These are phyloP conservation scores for Aotearoamyces nothofagi DNA, from an alignment of 2,329 filamentous ascomycete species.

Conservation along the genomic window DNA sequence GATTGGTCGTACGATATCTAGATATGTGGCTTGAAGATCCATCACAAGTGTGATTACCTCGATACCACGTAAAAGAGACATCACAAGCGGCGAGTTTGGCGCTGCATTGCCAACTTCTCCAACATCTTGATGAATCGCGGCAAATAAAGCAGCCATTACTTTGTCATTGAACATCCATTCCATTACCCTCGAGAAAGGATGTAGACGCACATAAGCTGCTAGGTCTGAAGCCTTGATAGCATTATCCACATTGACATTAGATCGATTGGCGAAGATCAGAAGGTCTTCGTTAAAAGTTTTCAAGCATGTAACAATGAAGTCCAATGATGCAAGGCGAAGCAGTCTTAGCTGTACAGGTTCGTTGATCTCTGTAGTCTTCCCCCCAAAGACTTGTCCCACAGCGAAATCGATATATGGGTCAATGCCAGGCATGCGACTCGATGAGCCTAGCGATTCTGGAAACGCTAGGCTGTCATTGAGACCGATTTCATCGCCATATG, in stretches of 20 bases:
- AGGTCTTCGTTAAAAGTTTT: constrained; percentile 88
- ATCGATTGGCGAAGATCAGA: constrained; percentile 69
- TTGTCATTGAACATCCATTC: constrained; percentile 97
- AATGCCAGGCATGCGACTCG: constrained; percentile 70
- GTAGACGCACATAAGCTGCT: constrained; percentile 66
- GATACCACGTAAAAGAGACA: constrained; percentile 65
- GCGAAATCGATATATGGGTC: constrained; percentile 89
- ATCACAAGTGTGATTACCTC: constrained; percentile 73
- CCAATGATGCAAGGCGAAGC: constrained; percentile 65
- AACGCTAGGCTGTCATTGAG: constrained; percentile 71
- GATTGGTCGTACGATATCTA: constrained; percentile 72
- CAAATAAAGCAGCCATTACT: constrained; percentile 66
- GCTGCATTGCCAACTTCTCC: constrained; percentile 56
- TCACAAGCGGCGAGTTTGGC: constrained; percentile 66
- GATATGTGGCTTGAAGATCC: constrained; percentile 79
- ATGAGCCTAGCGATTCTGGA: constrained; percentile 67
- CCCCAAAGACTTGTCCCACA: constrained; percentile 60
- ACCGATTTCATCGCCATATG: constrained; percentile 41
- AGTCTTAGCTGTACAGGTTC: constrained; percentile 57
- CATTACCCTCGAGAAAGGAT: constrained; percentile 90
- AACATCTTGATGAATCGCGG: constrained; percentile 62
- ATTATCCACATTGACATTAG: constrained; percentile 58
- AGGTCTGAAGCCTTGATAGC: constrained; percentile 63
- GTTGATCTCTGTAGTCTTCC: constrained; percentile 37
- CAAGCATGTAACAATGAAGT: constrained; percentile 68